Evolutionary conservation across 495 filamentous ascomycete species (phyloP).

Genomic region (Penicillium desertorum): DNA sequence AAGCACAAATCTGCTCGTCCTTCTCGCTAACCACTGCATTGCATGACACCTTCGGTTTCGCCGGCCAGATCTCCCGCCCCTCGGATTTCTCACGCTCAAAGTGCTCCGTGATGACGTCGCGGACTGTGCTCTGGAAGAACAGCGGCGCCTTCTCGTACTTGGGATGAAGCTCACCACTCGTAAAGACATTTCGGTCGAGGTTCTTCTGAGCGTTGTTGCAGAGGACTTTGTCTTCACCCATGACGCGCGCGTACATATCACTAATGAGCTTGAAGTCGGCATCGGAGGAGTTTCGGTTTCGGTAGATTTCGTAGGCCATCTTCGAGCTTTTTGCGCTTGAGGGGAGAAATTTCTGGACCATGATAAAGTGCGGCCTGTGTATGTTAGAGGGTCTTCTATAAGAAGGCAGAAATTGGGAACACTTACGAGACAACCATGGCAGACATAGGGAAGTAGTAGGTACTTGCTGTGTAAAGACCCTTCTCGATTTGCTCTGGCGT

Average conservation of each 20-base stretch:
- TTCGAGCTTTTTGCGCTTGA: constrained; percentile 32
- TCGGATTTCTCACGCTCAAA: constrained; percentile 38
- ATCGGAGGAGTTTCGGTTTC: constrained; percentile 43
- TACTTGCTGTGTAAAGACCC: constrained; percentile 39
- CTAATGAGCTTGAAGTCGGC: constrained; percentile 43
- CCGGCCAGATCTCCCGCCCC: constrained; percentile 46
- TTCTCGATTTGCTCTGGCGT: constrained; percentile 40
- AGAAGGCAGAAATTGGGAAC: background rate
- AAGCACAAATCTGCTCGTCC: constrained; percentile 31
- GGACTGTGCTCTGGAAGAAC: constrained; percentile 46
- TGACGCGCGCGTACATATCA: constrained; percentile 44
- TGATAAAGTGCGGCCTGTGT: constrained; percentile 47
- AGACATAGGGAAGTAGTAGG: constrained; percentile 47
- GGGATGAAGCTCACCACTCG: constrained; percentile 52
- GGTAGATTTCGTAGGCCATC: constrained; percentile 51
- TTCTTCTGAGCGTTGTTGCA: constrained; percentile 50
- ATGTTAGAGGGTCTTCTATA: constrained; percentile 3
- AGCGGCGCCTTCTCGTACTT: constrained; percentile 49
- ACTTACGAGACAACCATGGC: constrained; percentile 51
- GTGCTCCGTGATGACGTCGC: constrained; percentile 44
- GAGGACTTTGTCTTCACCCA: constrained; percentile 49
- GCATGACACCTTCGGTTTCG: constrained; percentile 28
- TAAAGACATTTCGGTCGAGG: constrained; percentile 46
- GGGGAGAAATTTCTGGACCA: constrained; percentile 50
- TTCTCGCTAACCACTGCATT: constrained; percentile 26